A percentile compares a stretch with the other conserved stretches of the same genome.
phyloP scores from a whole-genome alignment of 2,329 filamentous ascomycete species.

The Diaporthe ilicicola region DNA sequence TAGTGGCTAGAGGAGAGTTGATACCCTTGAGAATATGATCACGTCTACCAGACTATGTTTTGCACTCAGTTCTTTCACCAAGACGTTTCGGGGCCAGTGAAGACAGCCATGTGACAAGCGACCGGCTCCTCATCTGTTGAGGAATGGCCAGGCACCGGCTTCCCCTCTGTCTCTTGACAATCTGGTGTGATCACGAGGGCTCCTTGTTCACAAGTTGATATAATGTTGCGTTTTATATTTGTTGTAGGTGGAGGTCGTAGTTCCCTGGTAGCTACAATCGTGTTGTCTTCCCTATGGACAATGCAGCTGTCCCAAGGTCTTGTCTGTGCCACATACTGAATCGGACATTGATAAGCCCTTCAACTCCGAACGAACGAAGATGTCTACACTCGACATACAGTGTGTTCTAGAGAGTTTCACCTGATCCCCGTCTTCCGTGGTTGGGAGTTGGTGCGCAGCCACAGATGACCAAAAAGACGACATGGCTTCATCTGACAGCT shows the following conservation, averaged over 20 bases:
- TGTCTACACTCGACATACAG: background rate
- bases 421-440: too few relatives aligned
- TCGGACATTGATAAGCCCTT: background rate
- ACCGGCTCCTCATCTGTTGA: background rate
- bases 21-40: slow-evolving; percentile 24
- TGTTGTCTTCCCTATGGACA: background rate
- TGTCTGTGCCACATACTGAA: too few relatives aligned
- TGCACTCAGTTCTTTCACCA: too few relatives aligned
- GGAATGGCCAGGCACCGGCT: background rate
- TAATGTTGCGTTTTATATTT: too few relatives aligned
- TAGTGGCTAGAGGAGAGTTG: slow-evolving; percentile 24
- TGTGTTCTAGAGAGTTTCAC: background rate
- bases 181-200: background rate
- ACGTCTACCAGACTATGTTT: background rate
- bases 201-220: background rate
- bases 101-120: background rate
- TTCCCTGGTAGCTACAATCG: background rate
- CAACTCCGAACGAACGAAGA: background rate
- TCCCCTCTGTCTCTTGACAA: background rate
- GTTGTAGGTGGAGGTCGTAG: background rate
- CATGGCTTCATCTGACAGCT: background rate
- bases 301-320: too few relatives aligned
- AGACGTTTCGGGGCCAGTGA: too few relatives aligned
- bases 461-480: background rate
- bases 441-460: background rate